phyloP scores from a whole-genome alignment of 73 alveolate genomes.

The Uronychia setigera region DNA sequence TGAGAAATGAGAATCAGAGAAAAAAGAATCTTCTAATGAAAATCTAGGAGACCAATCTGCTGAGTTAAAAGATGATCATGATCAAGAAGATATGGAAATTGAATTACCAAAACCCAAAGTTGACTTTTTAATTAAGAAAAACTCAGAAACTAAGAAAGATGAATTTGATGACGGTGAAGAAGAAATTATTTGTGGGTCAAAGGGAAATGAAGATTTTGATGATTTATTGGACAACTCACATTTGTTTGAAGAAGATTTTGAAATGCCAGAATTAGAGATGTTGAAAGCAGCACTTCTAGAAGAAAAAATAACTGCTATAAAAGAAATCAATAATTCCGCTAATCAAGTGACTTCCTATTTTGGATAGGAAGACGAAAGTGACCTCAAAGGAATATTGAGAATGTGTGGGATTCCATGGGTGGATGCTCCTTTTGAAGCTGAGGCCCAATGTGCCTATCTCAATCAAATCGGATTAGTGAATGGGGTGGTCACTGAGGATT shows the following conservation, averaged over 20 bases:
- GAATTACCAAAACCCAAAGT: too few species aligned
- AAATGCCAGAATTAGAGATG: constrained; percentile 3
- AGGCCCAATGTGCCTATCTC: constrained; percentile 82
- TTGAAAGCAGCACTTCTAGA: constrained; percentile 7
- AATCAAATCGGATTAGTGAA: constrained; percentile 62
- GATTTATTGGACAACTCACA: neutral
- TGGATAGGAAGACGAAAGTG: constrained; percentile 42
- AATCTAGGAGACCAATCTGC: neutral
- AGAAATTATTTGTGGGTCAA: neutral
- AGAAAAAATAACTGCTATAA: constrained; percentile 2
- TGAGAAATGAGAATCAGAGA: too few species aligned
- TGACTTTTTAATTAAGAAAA: too few species aligned
- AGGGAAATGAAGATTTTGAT: too few species aligned
- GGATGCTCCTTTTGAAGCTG: constrained; percentile 89
- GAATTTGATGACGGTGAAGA: too few species aligned
- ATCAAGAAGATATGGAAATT: neutral
- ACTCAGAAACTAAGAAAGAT: too few species aligned
- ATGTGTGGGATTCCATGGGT: constrained; percentile 81
- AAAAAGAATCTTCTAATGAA: too few species aligned
- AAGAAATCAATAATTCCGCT: constrained; percentile 5
- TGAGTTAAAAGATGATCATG: too few species aligned
- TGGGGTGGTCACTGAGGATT: constrained; percentile 81
- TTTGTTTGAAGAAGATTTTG: constrained; percentile 3
- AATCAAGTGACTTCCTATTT: constrained; percentile 8
- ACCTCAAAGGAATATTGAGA: constrained; percentile 61